Base-by-base conservation (phyloP, 176 grass and related monocot genomes). In the Tuctoria greenei region DNA sequence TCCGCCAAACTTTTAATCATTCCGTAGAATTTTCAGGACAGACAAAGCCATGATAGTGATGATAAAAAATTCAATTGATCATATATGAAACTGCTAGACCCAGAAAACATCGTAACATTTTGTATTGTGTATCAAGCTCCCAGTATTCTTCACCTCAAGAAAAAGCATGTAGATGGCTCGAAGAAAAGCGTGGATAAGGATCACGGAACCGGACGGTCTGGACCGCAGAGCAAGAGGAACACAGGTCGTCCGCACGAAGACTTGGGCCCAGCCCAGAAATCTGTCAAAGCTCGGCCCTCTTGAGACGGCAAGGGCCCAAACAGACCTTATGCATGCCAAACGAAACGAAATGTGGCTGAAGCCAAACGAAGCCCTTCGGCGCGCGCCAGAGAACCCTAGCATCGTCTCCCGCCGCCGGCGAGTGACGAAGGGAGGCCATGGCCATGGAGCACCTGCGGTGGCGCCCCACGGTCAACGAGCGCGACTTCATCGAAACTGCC, bases 391-490 rank as follows among this genome's bases (percentile, higher is more conserved):
- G 75, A 87, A 82, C 79, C 85, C 74, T 83, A 83, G 67, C 81
- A 56, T 10, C 13, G 18, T 35, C 54, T 31, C 62, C 52, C 40
- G 69, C 76, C 66, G 71, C 76, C 71, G 41, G 60, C 67, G 79
- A 72, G 60, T 12, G 25, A 23, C 10, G 10, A 6, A 25, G 21
- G 23, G 23, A 41, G n/a, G 21, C 18, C 59, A 41, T 20, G 14
- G 66, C 4, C 60, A 97, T 97, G 94, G 95, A 98, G 31, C 88
- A 87, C n/a, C 61, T 66, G 58, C 86, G 84, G 39, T 94, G 89
- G 95, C 72, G 82, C 28, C 88, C 86, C 67, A 84, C 91, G 10
- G 83, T 92, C 57, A 98, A 98, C 67, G 95, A 98, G 86, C 86
- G 81, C 69, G 82, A 77, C 11, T 98, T 98, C 84, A 92, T 98